Evolutionary conservation across 345 rosid genomes (phyloP).

Genomic region (Populus ilicifolia): DNA sequence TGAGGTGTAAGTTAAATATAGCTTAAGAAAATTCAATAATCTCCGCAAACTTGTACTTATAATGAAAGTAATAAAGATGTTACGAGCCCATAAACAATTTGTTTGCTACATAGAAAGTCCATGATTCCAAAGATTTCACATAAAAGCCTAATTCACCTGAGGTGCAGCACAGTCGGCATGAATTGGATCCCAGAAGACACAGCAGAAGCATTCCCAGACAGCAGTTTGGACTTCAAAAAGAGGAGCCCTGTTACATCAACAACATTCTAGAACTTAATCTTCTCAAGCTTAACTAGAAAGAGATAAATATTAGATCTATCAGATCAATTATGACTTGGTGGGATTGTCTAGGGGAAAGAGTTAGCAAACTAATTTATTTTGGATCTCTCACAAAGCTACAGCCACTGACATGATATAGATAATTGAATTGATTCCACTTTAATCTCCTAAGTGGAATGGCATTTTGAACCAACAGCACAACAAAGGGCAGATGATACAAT

Average conservation of each 20-base stretch:
- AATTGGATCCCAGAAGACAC: slow-evolving; percentile 75
- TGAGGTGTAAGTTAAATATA: background rate
- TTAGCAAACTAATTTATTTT: too few relatives aligned
- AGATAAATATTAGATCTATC: background rate
- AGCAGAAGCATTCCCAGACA: slow-evolving; percentile 90
- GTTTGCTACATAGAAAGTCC: background rate
- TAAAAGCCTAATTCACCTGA: slow-evolving; percentile 51
- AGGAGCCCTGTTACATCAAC: slow-evolving; percentile 70
- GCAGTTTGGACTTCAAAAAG: slow-evolving; percentile 80
- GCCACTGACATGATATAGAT: background rate
- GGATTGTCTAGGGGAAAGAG: too few relatives aligned
- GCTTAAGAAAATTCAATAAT: background rate
- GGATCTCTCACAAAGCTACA: background rate
- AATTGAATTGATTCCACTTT: background rate
- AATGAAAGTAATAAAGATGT: background rate
- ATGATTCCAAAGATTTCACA: background rate
- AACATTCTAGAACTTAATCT: background rate
- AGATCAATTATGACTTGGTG: background rate
- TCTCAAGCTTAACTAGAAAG: slow-evolving; percentile 5
- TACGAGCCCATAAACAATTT: background rate
- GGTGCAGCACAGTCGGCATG: slow-evolving; percentile 89
- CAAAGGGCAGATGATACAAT: background rate
- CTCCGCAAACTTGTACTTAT: background rate
- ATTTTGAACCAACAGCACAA: background rate
- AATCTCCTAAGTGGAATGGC: background rate